Evolutionary conservation across 164 flowering plant species (phyloP).

Genomic region (Stephania japonica): DNA sequence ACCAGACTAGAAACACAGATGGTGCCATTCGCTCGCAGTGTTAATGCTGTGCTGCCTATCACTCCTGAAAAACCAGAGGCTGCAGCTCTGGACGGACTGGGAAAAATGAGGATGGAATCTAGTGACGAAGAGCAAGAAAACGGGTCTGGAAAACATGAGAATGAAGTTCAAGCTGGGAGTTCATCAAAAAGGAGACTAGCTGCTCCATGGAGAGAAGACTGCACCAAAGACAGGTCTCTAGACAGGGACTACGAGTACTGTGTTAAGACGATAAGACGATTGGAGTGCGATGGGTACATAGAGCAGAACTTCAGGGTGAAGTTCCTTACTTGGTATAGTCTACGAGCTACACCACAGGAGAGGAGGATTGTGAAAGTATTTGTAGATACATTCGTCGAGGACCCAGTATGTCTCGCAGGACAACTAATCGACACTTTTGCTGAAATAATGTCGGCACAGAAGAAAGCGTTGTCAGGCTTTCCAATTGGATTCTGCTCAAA

Average conservation of each 20-base stretch:
- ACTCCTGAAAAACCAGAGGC: slow-evolving; percentile 71
- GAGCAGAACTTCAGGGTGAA: slow-evolving; percentile 73
- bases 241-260: slow-evolving; percentile 65
- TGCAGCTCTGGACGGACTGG: slow-evolving; percentile 31
- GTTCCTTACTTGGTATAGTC: slow-evolving; percentile 91
- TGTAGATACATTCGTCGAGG: slow-evolving; percentile 65
- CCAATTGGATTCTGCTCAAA: slow-evolving; percentile 73
- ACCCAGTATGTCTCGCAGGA: slow-evolving; percentile 78
- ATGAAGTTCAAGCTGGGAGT: slow-evolving; percentile 33
- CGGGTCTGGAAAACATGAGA: slow-evolving; percentile 25
- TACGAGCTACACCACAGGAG: slow-evolving; percentile 70
- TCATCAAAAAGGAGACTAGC: slow-evolving; percentile 32
- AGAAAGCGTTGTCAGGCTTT: slow-evolving; percentile 18
- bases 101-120: slow-evolving; percentile 36
- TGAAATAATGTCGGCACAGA: slow-evolving; percentile 50
- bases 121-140: slow-evolving; percentile 30
- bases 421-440: slow-evolving; percentile 84
- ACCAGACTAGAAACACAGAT: slow-evolving; percentile 32
- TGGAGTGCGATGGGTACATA: slow-evolving; percentile 81
- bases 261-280: slow-evolving; percentile 68
- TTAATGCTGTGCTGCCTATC: slow-evolving; percentile 49
- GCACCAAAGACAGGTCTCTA: slow-evolving; percentile 25
- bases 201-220: slow-evolving; percentile 26
- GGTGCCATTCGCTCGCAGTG: slow-evolving; percentile 31
- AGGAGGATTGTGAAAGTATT: slow-evolving; percentile 68